These are phyloP conservation scores for Laburnicola sp. DNA, from an alignment of 2,329 filamentous ascomycete species.

Conservation along the genomic window DNA sequence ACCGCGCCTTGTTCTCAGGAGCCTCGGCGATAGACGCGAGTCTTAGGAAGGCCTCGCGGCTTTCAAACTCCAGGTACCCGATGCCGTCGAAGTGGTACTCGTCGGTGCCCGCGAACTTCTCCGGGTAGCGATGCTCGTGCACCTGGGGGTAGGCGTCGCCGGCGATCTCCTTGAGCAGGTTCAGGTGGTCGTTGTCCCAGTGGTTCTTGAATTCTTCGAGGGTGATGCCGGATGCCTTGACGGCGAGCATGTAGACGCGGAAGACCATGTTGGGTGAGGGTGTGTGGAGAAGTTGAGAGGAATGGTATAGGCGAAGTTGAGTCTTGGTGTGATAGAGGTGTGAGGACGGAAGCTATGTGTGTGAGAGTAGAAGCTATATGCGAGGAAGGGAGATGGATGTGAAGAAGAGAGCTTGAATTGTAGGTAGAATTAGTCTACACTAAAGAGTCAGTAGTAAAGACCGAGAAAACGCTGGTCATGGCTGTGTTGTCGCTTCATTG, in stretches of 20 bases:
- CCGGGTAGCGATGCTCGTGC: constrained; percentile 1
- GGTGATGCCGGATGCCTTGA: constrained; percentile 5
- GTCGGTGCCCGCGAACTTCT: neutral
- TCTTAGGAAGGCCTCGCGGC: neutral
- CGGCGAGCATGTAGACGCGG: constrained; percentile 3
- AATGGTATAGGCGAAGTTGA: neutral
- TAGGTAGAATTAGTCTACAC: too few relatives aligned
- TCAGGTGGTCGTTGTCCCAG: constrained; percentile 6
- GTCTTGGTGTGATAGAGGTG: neutral
- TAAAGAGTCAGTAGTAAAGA: too few relatives aligned
- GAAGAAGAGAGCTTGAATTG: too few relatives aligned
- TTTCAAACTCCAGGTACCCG: constrained; percentile 4
- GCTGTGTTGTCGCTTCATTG: too few relatives aligned
- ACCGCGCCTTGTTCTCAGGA: constrained; percentile 4
- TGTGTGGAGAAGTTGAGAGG: neutral
- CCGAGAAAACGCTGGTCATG: too few relatives aligned
- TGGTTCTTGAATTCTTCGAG: constrained; percentile 9
- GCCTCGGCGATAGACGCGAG: neutral
- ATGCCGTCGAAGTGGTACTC: constrained; percentile 2
- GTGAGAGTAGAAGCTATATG: too few relatives aligned
- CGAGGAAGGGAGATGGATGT: too few relatives aligned
- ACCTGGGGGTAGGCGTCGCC: constrained; percentile 1
- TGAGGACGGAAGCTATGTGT: too few relatives aligned
- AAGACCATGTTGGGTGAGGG: neutral
- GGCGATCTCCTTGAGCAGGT: constrained; percentile 5